Percentiles rank a stretch among this genome's conserved stretches.
Conservation (phyloP, 495 filamentous ascomycete species). For the Echria macrotheca region DNA sequence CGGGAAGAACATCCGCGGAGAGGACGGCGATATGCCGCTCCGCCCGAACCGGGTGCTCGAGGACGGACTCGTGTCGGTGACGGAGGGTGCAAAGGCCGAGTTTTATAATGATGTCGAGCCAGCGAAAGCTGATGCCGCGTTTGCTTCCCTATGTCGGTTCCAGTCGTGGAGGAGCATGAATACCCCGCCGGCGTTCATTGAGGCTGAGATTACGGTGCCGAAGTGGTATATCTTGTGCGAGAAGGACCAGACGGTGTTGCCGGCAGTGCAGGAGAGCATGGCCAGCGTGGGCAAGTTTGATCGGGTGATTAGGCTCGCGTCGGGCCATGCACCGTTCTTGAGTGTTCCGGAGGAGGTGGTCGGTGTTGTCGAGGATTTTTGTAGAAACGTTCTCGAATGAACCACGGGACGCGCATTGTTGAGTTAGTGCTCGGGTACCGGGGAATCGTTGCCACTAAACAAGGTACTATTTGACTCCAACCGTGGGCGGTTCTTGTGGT, state of each 20-base stretch:
- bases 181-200: not conserved
- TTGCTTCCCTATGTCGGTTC: not conserved
- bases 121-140: not conserved
- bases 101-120: slow-evolving; percentile 2
- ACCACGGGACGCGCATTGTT: no score
- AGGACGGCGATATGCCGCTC: not conserved
- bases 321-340: slow-evolving; percentile 7
- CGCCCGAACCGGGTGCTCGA: not conserved
- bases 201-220: not conserved
- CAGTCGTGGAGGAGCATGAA: slow-evolving; percentile 1
- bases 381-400: no score
- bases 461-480: no score
- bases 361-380: not conserved
- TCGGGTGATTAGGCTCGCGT: slow-evolving; percentile 5
- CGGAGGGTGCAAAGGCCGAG: not conserved
- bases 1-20: not conserved
- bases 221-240: slow-evolving; percentile 7
- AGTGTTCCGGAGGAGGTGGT: slow-evolving; percentile 5
- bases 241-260: not conserved
- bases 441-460: no score
- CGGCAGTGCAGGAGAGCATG: slow-evolving; percentile 1
- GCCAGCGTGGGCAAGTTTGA: slow-evolving; percentile 3
- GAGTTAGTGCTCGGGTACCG: no score
- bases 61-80: slow-evolving; percentile 1
- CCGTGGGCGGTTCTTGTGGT: no score